Conservation (phyloP, 2,329 filamentous ascomycete species). For the Alternaria sp. region DNA sequence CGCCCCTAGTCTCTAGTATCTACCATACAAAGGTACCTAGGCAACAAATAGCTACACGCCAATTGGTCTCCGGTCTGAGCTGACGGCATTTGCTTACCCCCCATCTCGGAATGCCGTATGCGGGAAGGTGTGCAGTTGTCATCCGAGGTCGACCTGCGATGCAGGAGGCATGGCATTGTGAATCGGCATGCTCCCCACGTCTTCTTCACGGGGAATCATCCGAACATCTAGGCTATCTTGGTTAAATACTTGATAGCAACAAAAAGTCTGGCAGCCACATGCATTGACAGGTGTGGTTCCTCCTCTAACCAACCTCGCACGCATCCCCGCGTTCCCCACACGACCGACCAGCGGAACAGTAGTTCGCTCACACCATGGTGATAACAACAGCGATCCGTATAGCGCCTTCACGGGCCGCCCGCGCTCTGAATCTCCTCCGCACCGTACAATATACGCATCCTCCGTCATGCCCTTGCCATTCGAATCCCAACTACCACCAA, state of each 20-base stretch:
- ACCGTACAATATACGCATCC: slow-evolving; percentile 93
- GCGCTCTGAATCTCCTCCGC: slow-evolving; percentile 77
- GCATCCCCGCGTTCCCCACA: slow-evolving; percentile 1
- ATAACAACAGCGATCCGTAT: slow-evolving; percentile 42
- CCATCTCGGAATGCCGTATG: slow-evolving; percentile 67
- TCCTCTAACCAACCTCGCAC: neutral
- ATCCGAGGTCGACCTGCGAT: slow-evolving; percentile 20
- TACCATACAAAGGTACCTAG: no score
- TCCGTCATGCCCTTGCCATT: slow-evolving; percentile 93
- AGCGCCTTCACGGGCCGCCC: slow-evolving; percentile 59
- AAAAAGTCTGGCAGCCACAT: no score
- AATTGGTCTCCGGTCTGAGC: neutral
- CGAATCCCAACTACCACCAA: slow-evolving; percentile 79
- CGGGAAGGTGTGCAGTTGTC: slow-evolving; percentile 3
- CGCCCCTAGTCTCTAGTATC: no score
- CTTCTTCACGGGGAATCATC: no score
- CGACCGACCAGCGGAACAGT: slow-evolving; percentile 4
- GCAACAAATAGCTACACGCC: no score
- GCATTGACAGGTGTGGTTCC: no score
- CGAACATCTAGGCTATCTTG: no score
- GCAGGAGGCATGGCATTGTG: neutral
- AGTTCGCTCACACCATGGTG: slow-evolving; percentile 20
- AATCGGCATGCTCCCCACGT: neutral
- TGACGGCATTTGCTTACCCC: slow-evolving; percentile 15
- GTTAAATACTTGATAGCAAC: no score